Base-by-base conservation (phyloP, 768 basidiomycete species). In the Pisolithus tinctorius region DNA sequence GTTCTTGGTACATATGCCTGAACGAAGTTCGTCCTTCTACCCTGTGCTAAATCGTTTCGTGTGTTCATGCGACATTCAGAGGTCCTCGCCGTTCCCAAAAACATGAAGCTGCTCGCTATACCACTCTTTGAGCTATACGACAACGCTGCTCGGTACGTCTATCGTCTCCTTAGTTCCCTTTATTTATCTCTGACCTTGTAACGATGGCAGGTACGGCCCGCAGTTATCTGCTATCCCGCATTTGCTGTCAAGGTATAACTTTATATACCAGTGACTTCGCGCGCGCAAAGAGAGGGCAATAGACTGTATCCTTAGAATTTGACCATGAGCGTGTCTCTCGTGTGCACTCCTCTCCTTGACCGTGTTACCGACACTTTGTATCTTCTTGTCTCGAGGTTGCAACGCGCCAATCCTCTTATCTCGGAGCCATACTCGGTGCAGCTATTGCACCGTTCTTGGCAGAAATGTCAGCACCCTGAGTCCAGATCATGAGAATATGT, bases 81-180 rank as follows among this genome's bases (percentile, higher is more conserved):
- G 68, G 89, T 95, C 14, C 83, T 99, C 8, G 92, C 93, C 0
- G 94, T 99, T 4, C 96, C 96, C 0, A 91, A 90, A 71, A 99
- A 99, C 69, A 97, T 98, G 95, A 98, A 98, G 65, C 81, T 99
- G 7, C 82, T 95, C 39, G 95, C 94, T 16, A 92, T 97, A 43
- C 96, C 96, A 0, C 75, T 99, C 36, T 97, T 95, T 63, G 96
- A 99, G 69, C 74, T 98, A 13, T 99, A 98, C 64, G 96, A 98
- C 67, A 99, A 99, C 54, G 89, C 93, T 8, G 93, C 95, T 0
- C 77, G 94, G 77, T 86, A 66, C 46, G 73, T 63, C 30, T 38
- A 36, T 49, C 5, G 27, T 4, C 14, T 13, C 11, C 34, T 13
- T 14, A 13, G 3, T 11, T 10, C 10, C 6, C 4, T 4, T 16